phyloP scores from a whole-genome alignment of 805 yeast species.

The Yarrowia porcina region DNA sequence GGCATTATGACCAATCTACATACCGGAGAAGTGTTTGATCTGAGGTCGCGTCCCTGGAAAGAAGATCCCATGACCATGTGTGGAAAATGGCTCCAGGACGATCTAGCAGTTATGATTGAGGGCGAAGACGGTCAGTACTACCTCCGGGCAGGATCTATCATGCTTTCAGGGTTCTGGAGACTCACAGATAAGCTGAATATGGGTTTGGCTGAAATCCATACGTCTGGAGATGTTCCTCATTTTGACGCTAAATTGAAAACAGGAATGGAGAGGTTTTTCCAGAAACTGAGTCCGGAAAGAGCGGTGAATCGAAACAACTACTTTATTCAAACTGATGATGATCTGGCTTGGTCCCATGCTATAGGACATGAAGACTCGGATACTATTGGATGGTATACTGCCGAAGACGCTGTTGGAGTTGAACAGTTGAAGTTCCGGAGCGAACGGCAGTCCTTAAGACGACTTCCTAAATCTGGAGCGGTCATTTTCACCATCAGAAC shows the following conservation, averaged over 20 bases:
- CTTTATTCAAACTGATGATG: constrained; percentile 61
- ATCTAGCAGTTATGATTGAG: constrained; percentile 64
- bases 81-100: constrained; percentile 60
- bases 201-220: constrained; percentile 57
- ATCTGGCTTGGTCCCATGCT: constrained; percentile 61
- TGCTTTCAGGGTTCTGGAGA: constrained; percentile 68
- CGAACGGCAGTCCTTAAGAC: not conserved
- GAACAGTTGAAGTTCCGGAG: constrained; percentile 40
- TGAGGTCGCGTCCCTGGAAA: constrained; percentile 25
- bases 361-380: constrained; percentile 51
- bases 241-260: constrained; percentile 54
- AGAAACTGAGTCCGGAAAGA: constrained; percentile 53
- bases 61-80: constrained; percentile 60
- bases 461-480: constrained; percentile 6
- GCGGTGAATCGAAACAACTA: constrained; percentile 64
- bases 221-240: constrained; percentile 66
- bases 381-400: constrained; percentile 64
- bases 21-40: constrained; percentile 51
- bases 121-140: constrained; percentile 54
- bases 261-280: constrained; percentile 66
- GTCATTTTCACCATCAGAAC: constrained; percentile 4
- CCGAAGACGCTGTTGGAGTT: constrained; percentile 48
- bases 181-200: constrained; percentile 55
- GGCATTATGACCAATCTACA: constrained; percentile 43
- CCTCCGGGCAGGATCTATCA: constrained; percentile 58